Evolutionary conservation across 805 yeast genomes (phyloP).

Genomic region (Candida silvatica): DNA sequence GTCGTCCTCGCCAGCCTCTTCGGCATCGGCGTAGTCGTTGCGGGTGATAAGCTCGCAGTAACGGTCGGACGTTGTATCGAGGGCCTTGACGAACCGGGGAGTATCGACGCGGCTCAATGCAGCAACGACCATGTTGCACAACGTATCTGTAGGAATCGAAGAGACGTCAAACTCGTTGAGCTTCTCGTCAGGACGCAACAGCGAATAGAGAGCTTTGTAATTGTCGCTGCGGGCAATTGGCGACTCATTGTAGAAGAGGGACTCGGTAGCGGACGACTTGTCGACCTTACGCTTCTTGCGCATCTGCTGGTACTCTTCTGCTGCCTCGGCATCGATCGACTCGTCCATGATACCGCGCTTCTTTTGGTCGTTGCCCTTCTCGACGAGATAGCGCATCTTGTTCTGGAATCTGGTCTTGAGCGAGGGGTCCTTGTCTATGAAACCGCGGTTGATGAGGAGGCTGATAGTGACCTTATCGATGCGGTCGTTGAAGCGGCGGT

Average conservation of each 20-base stretch:
- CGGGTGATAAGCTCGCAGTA: slow-evolving; percentile 39
- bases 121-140: slow-evolving; percentile 55
- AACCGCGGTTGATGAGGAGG: slow-evolving; percentile 24
- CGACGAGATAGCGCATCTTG: slow-evolving; percentile 23
- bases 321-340: slow-evolving; percentile 31
- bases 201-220: slow-evolving; percentile 60
- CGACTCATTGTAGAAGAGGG: slow-evolving; percentile 21
- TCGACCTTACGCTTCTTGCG: slow-evolving; percentile 16
- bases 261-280: slow-evolving; percentile 10
- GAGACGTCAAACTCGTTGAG: slow-evolving; percentile 62
- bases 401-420: slow-evolving; percentile 25
- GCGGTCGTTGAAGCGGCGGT: slow-evolving; percentile 28
- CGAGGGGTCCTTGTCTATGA: slow-evolving; percentile 23
- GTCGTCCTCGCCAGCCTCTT: background rate
- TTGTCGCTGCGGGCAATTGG: slow-evolving; percentile 30
- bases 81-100: slow-evolving; percentile 49
- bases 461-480: slow-evolving; percentile 24
- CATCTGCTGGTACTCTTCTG: slow-evolving; percentile 15
- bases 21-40: slow-evolving; percentile 3
- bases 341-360: slow-evolving; percentile 27
- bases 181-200: slow-evolving; percentile 54
- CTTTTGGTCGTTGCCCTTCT: slow-evolving; percentile 19
- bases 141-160: slow-evolving; percentile 52
- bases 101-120: slow-evolving; percentile 53
- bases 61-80: slow-evolving; percentile 62